These are phyloP conservation scores for Metschnikowia matae DNA, from an alignment of 805 yeast genomes.

Conservation along the genomic window DNA sequence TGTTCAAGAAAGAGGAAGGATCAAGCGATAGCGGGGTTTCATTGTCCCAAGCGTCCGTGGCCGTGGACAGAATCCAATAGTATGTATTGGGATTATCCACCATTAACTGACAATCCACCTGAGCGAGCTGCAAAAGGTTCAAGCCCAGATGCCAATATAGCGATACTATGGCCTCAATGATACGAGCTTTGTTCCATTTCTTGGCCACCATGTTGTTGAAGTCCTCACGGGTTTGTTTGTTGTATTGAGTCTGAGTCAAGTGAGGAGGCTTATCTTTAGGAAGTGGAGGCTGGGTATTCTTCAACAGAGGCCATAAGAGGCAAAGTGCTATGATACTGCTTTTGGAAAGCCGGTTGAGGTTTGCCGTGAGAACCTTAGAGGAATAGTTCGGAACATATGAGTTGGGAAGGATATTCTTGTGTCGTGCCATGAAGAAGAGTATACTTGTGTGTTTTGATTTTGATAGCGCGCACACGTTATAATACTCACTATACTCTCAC, in stretches of 20 bases:
- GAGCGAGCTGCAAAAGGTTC: slow-evolving; percentile 63
- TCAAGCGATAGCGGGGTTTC: slow-evolving; percentile 38
- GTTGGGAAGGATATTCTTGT: slow-evolving; percentile 34
- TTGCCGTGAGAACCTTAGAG: slow-evolving; percentile 16
- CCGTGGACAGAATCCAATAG: slow-evolving; percentile 48
- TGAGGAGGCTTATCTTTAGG: slow-evolving; percentile 5
- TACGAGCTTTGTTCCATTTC: slow-evolving; percentile 25
- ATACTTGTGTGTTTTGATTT: slow-evolving; percentile 3
- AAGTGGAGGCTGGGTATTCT: slow-evolving; percentile 21
- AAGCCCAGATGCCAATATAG: slow-evolving; percentile 55
- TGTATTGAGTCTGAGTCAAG: slow-evolving; percentile 6
- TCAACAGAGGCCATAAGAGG: slow-evolving; percentile 32
- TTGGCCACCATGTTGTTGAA: slow-evolving; percentile 10
- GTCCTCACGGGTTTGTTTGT: slow-evolving; percentile 8
- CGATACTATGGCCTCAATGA: slow-evolving; percentile 44
- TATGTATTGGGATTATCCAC: slow-evolving; percentile 52
- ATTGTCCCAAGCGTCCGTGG: slow-evolving; percentile 29
- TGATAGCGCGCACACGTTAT: slow-evolving; percentile 1
- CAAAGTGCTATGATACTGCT: slow-evolving; percentile 29
- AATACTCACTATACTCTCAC: too few species aligned
- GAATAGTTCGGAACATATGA: slow-evolving; percentile 34
- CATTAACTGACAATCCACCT: slow-evolving; percentile 61
- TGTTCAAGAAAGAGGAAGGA: slow-evolving; percentile 49
- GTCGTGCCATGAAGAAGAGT: slow-evolving; percentile 7
- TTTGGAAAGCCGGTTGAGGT: slow-evolving; percentile 30